Conservation (phyloP, 768 basidiomycete genomes). For the Kwoniella dejecticola region DNA sequence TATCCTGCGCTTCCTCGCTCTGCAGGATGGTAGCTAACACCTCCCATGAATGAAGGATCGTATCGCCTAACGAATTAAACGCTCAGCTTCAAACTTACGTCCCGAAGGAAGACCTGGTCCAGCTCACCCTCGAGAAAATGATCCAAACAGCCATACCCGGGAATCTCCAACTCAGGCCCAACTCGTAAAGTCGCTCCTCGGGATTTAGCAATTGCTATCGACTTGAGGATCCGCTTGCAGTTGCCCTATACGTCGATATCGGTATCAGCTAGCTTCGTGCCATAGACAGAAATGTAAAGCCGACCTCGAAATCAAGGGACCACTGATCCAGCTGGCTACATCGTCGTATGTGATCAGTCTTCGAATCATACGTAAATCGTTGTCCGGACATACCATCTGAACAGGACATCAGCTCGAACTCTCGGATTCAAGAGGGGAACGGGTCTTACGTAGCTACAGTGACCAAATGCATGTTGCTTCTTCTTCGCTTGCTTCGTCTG, state of each 20-base stretch:
- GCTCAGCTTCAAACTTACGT: no score
- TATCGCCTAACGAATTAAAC: constrained; percentile 87
- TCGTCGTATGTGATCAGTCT: background rate
- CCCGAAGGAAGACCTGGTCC: no score
- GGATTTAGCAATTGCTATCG: constrained; percentile 83
- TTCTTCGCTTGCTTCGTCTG: background rate
- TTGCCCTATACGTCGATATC: constrained; percentile 68
- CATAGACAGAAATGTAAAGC: constrained; percentile 17
- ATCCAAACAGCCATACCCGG: constrained; percentile 97
- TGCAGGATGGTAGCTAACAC: constrained; percentile 86
- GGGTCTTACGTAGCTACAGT: constrained; percentile 84
- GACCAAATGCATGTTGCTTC: constrained; percentile 64
- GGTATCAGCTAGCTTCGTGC: background rate
- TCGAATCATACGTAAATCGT: background rate
- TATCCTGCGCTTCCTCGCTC: constrained; percentile 75
- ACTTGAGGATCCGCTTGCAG: constrained; percentile 81
- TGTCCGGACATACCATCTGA: constrained; percentile 44
- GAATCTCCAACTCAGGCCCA: constrained; percentile 94
- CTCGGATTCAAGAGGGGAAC: constrained; percentile 11
- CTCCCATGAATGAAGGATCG: constrained; percentile 95
- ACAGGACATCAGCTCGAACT: constrained; percentile 11
- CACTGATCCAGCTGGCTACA: constrained; percentile 93
- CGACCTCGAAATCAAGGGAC: constrained; percentile 90
- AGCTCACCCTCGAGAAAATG: constrained; percentile 89
- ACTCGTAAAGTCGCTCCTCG: constrained; percentile 87